Conservation (phyloP, 2,329 filamentous ascomycete genomes). For the Pseudonectria foliicola region DNA sequence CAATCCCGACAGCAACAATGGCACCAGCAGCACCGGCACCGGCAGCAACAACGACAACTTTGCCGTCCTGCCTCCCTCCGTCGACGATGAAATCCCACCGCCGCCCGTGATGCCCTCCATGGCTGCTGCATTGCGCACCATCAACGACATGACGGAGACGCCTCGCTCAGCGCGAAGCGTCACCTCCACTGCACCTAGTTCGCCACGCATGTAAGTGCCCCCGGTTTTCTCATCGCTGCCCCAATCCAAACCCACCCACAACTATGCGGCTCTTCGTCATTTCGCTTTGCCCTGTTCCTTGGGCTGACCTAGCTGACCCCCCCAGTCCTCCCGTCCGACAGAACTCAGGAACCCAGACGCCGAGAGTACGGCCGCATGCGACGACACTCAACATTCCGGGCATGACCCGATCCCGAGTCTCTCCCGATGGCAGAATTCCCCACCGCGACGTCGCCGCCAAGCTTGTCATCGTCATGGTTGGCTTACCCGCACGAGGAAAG, state of each 20-base stretch:
- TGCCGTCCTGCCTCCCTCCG: slow-evolving; percentile 28
- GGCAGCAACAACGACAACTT: slow-evolving; percentile 22
- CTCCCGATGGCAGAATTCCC: slow-evolving; percentile 89
- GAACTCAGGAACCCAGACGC: slow-evolving; percentile 70
- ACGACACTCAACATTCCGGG: slow-evolving; percentile 96
- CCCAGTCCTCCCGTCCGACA: slow-evolving; percentile 60
- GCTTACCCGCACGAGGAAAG: slow-evolving; percentile 88
- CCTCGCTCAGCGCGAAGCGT: slow-evolving; percentile 51
- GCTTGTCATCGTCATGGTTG: slow-evolving; percentile 97
- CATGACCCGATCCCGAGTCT: slow-evolving; percentile 90
- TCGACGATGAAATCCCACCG: slow-evolving; percentile 25
- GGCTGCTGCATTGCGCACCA: slow-evolving; percentile 34
- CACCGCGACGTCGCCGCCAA: slow-evolving; percentile 93
- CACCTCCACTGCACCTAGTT: slow-evolving; percentile 51
- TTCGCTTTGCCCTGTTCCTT: slow-evolving; percentile 10
- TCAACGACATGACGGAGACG: slow-evolving; percentile 43
- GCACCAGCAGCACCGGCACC: too few species aligned
- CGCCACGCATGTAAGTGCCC: slow-evolving; percentile 48
- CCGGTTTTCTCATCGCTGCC: slow-evolving; percentile 7
- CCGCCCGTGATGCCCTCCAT: slow-evolving; percentile 28
- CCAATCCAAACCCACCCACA: slow-evolving; percentile 14
- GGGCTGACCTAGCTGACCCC: slow-evolving; percentile 14
- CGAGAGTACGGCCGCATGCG: slow-evolving; percentile 71
- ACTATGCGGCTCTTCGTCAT: slow-evolving; percentile 16
- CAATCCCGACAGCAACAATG: slow-evolving; percentile 23